Conservation (phyloP, 345 rosid genomes). For the Orychophragmus violaceus region DNA sequence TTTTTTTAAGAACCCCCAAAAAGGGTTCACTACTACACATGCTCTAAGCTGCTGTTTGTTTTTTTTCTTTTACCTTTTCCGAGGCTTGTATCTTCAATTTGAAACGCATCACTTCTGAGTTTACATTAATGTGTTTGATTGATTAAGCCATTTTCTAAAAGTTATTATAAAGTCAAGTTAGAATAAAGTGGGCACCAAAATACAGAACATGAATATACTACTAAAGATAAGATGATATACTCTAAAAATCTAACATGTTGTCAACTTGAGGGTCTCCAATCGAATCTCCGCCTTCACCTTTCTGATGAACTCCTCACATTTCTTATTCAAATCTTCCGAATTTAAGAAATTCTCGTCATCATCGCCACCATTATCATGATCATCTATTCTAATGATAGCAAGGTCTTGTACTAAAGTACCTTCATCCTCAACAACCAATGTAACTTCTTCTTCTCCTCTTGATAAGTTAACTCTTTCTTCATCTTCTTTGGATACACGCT, state of each 20-base stretch:
- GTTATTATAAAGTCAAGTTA: neutral
- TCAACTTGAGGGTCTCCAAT: constrained; percentile 20
- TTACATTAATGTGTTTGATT: too few relatives aligned
- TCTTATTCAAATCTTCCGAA: constrained; percentile 58
- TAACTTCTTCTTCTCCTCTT: neutral
- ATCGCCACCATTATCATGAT: constrained; percentile 1
- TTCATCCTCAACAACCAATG: constrained; percentile 19
- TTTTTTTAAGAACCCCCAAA: too few relatives aligned
- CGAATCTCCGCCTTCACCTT: constrained; percentile 43
- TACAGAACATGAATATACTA: neutral
- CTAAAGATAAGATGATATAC: neutral
- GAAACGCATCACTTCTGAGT: too few relatives aligned
- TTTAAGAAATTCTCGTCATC: constrained; percentile 30
- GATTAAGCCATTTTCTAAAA: neutral
- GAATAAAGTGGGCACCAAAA: neutral
- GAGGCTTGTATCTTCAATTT: too few relatives aligned
- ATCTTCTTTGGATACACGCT: constrained; percentile 3
- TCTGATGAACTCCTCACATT: constrained; percentile 65
- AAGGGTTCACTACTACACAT: too few relatives aligned
- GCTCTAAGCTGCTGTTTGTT: too few relatives aligned
- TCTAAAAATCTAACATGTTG: constrained; percentile 5
- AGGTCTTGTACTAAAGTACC: constrained; percentile 16
- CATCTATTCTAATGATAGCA: neutral
- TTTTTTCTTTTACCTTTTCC: too few relatives aligned
- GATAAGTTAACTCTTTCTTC: neutral